A percentile compares a stretch with the other conserved stretches of the same genome.
Evolutionary conservation across 306 rosid species (phyloP).

Genomic region (Vigna radiata): DNA sequence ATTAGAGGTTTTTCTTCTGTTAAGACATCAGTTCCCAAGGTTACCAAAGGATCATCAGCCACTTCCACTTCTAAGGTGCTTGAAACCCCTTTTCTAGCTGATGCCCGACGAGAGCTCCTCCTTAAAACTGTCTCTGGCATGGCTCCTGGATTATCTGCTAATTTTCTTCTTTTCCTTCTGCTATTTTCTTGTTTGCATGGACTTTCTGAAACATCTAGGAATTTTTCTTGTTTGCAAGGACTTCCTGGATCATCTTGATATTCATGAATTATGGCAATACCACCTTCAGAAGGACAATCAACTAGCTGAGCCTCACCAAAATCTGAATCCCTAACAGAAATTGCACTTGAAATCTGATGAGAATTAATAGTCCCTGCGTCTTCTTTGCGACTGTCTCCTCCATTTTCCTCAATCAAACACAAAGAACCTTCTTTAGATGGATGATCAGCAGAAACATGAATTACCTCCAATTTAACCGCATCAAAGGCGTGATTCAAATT

Average conservation of each 20-base stretch:
- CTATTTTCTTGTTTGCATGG: slow-evolving; percentile 52
- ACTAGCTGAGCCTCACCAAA: slow-evolving; percentile 50
- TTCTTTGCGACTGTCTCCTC: slow-evolving; percentile 42
- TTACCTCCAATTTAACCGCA: slow-evolving; percentile 35
- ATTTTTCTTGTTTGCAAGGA: slow-evolving; percentile 51
- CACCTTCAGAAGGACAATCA: slow-evolving; percentile 60
- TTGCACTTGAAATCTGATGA: slow-evolving; percentile 41
- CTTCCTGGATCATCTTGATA: slow-evolving; percentile 55
- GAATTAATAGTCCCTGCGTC: slow-evolving; percentile 47
- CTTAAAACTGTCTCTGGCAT: slow-evolving; percentile 71
- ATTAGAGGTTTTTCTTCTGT: slow-evolving; percentile 63
- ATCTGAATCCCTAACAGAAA: slow-evolving; percentile 45
- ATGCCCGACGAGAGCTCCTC: slow-evolving; percentile 93
- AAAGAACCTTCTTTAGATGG: slow-evolving; percentile 39
- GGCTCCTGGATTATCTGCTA: slow-evolving; percentile 49
- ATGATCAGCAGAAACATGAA: slow-evolving; percentile 29
- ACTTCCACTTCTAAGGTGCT: slow-evolving; percentile 37
- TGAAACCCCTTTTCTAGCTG: slow-evolving; percentile 54
- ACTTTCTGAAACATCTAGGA: slow-evolving; percentile 56
- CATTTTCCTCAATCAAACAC: slow-evolving; percentile 52
- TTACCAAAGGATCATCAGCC: slow-evolving; percentile 52
- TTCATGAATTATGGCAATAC: slow-evolving; percentile 49
- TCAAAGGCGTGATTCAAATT: slow-evolving; percentile 48
- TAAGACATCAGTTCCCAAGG: slow-evolving; percentile 64
- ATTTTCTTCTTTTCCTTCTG: slow-evolving; percentile 70